Base-by-base conservation (phyloP, 1,139 yeast species). In the Insectozyma bohioensis region DNA sequence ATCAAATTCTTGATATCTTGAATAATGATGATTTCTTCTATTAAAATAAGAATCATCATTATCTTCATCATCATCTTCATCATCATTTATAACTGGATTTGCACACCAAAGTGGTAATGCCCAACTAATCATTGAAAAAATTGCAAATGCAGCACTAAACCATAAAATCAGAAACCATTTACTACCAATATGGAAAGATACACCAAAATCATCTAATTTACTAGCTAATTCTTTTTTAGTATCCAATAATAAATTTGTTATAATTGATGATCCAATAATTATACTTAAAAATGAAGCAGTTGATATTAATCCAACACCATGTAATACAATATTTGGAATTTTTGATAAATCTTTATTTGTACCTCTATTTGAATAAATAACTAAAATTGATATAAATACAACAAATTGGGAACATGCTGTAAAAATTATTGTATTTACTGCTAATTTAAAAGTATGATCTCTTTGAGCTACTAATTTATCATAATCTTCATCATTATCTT, bases 51-150 rank as follows among this genome's bases (percentile, higher is more conserved):
- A n/a, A n/a, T n/a, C n/a, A n/a, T n/a, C n/a, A n/a, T n/a, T n/a
- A n/a, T n/a, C n/a, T n/a, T n/a, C 9, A 20, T 20, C 22, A 22
- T 6, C 11, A 5, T 24, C 13, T 44, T 23, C 15, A 10, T 22
- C 20, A 7, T 12, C 8, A 4, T 15, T 7, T 12, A 12, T 15
- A 7, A 21, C 26, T 8, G 72, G 72, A 39, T 67, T 66, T 10
- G 70, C 68, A 51, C 73, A 68, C 74, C 74, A 68, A 14, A 62
- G 41, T 1, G 74, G 73, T 7, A 64, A 43, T 3, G 52, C 52
- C 73, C 74, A 67, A 8, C 66, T 43, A 6, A 56, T 26, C 54
- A 49, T 50, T 5, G 48, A 36, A 1, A 72, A 28, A 3, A 62
- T 30, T 0, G 63, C 31, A 8, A 57, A 36, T 0, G 42, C 52